phyloP scores from a whole-genome alignment of 805 yeast species.

The Spathaspora passalidarum region DNA sequence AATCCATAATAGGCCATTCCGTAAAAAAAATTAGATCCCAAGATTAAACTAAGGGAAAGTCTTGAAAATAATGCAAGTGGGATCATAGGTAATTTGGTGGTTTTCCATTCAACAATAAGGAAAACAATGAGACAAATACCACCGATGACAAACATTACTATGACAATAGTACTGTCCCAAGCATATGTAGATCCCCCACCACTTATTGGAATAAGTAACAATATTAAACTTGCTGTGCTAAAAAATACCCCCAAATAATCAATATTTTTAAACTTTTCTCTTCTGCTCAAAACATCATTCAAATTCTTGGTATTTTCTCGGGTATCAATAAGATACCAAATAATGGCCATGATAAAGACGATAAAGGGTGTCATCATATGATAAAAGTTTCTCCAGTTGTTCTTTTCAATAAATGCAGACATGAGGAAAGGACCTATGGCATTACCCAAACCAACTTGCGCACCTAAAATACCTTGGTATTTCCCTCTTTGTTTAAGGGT shows the following conservation, averaged over 20 bases:
- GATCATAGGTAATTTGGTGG: constrained; percentile 46
- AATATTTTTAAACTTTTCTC: constrained; percentile 37
- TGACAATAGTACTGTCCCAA: constrained; percentile 55
- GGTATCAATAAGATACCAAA: constrained; percentile 29
- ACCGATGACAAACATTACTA: constrained; percentile 48
- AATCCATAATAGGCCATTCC: constrained; percentile 29
- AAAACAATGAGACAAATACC: constrained; percentile 36
- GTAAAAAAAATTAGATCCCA: constrained; percentile 32
- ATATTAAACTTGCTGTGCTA: constrained; percentile 40
- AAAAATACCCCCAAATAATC: constrained; percentile 51
- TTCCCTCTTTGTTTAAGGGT: constrained; percentile 53
- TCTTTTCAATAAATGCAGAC: constrained; percentile 43
- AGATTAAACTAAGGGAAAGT: constrained; percentile 34
- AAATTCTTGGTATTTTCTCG: constrained; percentile 28
- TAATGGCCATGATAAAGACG: constrained; percentile 22
- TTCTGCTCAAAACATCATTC: constrained; percentile 20
- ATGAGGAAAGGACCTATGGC: constrained; percentile 56
- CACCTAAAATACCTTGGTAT: constrained; percentile 55
- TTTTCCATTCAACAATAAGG: constrained; percentile 36
- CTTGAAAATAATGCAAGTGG: constrained; percentile 39
- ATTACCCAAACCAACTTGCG: constrained; percentile 50
- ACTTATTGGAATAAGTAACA: constrained; percentile 48
- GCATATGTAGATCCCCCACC: constrained; percentile 52
- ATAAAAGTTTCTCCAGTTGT: constrained; percentile 55
- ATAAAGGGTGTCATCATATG: constrained; percentile 45